Evolutionary conservation across 805 yeast genomes (phyloP), one percentile per base, ranked within the genome.

Genomic region (Yamadazyma sp.): DNA sequence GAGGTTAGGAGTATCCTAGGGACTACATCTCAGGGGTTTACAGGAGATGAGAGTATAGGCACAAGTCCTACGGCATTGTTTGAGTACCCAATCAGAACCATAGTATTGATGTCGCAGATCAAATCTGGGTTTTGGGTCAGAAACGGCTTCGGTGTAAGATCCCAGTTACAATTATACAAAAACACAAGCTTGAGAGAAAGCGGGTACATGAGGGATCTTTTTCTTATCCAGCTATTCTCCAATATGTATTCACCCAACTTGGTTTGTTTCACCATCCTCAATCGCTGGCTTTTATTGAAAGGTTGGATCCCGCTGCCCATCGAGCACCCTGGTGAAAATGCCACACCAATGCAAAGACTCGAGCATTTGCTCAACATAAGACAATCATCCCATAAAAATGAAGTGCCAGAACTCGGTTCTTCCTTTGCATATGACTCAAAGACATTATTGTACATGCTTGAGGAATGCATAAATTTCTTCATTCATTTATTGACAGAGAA

Each of bases 121-220:
- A 82, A 86, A 43, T 80, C 84, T 0, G 96, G 96, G 0, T 75
- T 84, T 40, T 91, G 98, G 98, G 96, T 91, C 0, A 75, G 98
- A 52, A 91, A 91, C 59, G 99, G 99, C 0, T 74, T 78, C 41
- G 82, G 90, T 27, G 80, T 88, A 4, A 71, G 84, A 27, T 79
- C 81, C 17, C 98, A 91, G 54, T 71, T 84, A 46, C 83, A 80
- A 48, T 79, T 89, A 40, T 91, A 91, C 56, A 75, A 84, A 26
- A 82, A 78, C 41, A 75, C 89, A 9, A 84, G 88, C 3, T 70
- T 90, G 34, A 69, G 97, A 38, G 97, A 90, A 46, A 77, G 78
- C 43, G 95, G 96, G 0, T 90, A 73, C 53, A 69, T 80, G 49
- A 73, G 95, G 48, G 98, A 93, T 50, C 55, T 91, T 14, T 84